These are phyloP conservation scores for Comarum palustre DNA, from an alignment of 306 rosid species.

Conservation along the genomic window DNA sequence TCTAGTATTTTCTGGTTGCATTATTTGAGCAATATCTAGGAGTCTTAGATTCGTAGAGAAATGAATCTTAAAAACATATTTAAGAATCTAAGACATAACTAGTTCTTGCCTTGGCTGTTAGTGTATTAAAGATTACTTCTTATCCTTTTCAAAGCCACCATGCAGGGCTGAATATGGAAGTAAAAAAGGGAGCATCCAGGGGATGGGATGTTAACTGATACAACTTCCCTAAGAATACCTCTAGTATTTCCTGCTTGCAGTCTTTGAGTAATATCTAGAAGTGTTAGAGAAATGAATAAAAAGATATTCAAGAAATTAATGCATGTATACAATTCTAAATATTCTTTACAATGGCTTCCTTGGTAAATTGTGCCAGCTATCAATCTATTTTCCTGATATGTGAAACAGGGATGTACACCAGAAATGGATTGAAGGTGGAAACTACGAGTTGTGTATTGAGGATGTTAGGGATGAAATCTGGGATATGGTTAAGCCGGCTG, in stretches of 20 bases:
- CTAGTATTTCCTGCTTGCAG: conserved; percentile 73
- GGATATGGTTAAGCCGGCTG: conserved; percentile 96
- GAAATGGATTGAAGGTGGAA: conserved; percentile 98
- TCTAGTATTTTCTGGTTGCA: conserved; percentile 70
- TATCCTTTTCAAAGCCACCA: background rate
- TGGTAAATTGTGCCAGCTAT: background rate
- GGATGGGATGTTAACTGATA: conserved; percentile 64
- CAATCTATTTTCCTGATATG: background rate
- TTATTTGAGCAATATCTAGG: conserved; percentile 57
- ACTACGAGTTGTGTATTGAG: conserved; percentile 93
- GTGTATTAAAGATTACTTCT: background rate
- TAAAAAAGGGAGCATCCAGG: conserved; percentile 18
- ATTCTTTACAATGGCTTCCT: background rate
- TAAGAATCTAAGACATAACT: too few relatives aligned
- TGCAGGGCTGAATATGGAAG: background rate
- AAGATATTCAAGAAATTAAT: background rate
- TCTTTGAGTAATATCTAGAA: conserved; percentile 56
- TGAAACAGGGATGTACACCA: conserved; percentile 92
- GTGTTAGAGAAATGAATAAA: conserved; percentile 61
- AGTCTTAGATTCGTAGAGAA: conserved; percentile 68
- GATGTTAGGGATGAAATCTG: conserved; percentile 97
- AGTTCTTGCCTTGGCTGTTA: background rate
- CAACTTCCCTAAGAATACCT: conserved; percentile 69
- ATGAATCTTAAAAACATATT: conserved; percentile 13
- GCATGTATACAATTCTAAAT: background rate